Conservation (phyloP, 2,329 filamentous ascomycete genomes). For the Xylariaceae sp. region DNA sequence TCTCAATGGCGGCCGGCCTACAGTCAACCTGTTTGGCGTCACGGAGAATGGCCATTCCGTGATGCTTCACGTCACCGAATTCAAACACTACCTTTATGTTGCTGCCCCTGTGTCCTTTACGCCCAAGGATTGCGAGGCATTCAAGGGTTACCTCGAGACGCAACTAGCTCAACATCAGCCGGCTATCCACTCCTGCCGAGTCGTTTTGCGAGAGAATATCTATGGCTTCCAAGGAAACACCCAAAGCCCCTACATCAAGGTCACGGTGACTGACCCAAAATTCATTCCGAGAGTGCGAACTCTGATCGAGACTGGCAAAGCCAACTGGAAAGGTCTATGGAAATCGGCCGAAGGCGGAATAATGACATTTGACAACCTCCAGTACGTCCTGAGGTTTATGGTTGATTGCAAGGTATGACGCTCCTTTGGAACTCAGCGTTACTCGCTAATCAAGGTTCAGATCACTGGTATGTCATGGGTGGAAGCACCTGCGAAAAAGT, state of each 20-base stretch:
- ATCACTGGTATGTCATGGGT: constrained; percentile 98
- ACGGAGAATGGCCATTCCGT: constrained; percentile 82
- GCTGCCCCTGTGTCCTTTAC: constrained; percentile 80
- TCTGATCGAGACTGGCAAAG: constrained; percentile 67
- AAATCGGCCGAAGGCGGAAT: constrained; percentile 64
- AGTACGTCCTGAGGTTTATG: constrained; percentile 96
- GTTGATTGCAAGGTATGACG: constrained; percentile 76
- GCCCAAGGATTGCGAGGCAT: constrained; percentile 71
- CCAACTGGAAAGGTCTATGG: constrained; percentile 93
- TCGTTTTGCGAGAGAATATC: constrained; percentile 84
- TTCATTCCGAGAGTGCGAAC: constrained; percentile 71
- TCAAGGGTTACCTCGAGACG: constrained; percentile 74
- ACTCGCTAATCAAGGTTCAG: constrained; percentile 38
- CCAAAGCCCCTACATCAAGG: constrained; percentile 87
- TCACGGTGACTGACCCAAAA: constrained; percentile 87
- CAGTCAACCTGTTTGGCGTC: constrained; percentile 90
- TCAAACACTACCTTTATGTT: constrained; percentile 93
- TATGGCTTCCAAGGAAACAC: constrained; percentile 93
- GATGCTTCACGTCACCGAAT: constrained; percentile 89
- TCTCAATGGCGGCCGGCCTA: constrained; percentile 67
- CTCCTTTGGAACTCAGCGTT: neutral
- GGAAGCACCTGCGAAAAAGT: constrained; percentile 71
- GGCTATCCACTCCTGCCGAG: constrained; percentile 72
- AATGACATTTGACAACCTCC: constrained; percentile 91
- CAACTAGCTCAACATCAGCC: constrained; percentile 70